Evolutionary conservation across 2,329 filamentous ascomycete genomes (phyloP).

Genomic region (Fusarium camptoceras): DNA sequence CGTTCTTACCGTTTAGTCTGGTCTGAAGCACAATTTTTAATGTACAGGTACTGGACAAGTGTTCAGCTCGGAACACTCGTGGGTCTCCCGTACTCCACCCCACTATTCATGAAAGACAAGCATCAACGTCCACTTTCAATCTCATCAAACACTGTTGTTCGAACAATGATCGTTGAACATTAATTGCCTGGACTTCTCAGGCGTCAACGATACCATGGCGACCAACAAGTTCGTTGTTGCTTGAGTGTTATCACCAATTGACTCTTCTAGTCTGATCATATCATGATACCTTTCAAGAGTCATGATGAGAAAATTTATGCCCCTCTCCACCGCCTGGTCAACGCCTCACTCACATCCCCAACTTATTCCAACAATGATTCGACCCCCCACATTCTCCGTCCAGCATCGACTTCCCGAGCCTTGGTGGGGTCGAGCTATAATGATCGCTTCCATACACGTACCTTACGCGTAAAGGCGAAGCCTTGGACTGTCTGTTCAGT

Average conservation of each 20-base stretch:
- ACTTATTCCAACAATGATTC: constrained; percentile 40
- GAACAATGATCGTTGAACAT: constrained; percentile 7
- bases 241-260: neutral
- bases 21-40: neutral
- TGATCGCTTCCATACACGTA: constrained; percentile 15
- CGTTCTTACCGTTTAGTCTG: neutral
- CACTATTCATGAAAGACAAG: constrained; percentile 18
- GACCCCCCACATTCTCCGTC: constrained; percentile 45
- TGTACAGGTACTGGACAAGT: constrained; percentile 22
- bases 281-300: constrained; percentile 7
- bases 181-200: neutral
- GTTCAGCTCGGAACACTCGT: constrained; percentile 32
- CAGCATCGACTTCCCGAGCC: constrained; percentile 42
- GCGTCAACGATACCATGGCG: neutral
- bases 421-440: constrained; percentile 36
- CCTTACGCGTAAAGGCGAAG: constrained; percentile 34
- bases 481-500: constrained; percentile 27
- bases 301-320: constrained; percentile 40
- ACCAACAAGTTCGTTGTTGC: neutral
- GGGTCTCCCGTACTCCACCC: constrained; percentile 27
- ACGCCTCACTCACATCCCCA: constrained; percentile 34
- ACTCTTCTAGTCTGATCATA: neutral
- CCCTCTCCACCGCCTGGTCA: constrained; percentile 40
- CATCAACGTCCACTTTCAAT: constrained; percentile 35
- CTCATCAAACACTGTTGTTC: constrained; percentile 32